These are phyloP conservation scores for Debaryomyces fabryi DNA, from an alignment of 1,139 yeast genomes.

Conservation along the genomic window DNA sequence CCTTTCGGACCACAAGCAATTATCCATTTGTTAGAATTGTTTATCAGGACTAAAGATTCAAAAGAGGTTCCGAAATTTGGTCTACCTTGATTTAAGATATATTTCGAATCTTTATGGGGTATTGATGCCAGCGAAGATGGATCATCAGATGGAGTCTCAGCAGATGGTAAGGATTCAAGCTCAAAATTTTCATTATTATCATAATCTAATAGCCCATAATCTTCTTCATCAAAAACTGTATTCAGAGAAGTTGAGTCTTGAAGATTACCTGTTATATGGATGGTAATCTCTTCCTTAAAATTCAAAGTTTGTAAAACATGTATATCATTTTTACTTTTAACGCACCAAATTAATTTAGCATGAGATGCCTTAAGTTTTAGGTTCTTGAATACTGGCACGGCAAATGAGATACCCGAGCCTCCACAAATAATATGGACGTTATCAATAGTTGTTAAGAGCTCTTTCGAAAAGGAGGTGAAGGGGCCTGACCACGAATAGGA, in stretches of 20 bases:
- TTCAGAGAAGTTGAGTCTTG: neutral
- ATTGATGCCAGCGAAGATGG: neutral
- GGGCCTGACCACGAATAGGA: constrained; percentile 32
- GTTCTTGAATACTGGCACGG: constrained; percentile 57
- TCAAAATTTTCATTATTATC: constrained; percentile 22
- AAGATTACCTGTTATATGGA: constrained; percentile 26
- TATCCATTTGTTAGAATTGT: constrained; percentile 50
- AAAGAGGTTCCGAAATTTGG: constrained; percentile 43
- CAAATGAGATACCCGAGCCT: constrained; percentile 84
- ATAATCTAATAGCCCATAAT: constrained; percentile 22
- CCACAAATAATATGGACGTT: constrained; percentile 71
- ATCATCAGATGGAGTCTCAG: neutral
- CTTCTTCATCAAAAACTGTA: constrained; percentile 15
- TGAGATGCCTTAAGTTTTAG: constrained; percentile 23
- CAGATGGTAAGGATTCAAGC: constrained; percentile 15
- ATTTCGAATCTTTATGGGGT: neutral
- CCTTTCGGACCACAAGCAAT: constrained; percentile 73
- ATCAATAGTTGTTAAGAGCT: constrained; percentile 44
- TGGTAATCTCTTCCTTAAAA: constrained; percentile 23
- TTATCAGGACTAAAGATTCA: constrained; percentile 26
- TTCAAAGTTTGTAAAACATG: constrained; percentile 39
- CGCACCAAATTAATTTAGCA: constrained; percentile 54
- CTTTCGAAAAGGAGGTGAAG: constrained; percentile 28
- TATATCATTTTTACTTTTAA: constrained; percentile 45
- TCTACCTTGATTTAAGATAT: constrained; percentile 29